Conservation (phyloP, 805 yeast species). For the Millerago galiae region DNA sequence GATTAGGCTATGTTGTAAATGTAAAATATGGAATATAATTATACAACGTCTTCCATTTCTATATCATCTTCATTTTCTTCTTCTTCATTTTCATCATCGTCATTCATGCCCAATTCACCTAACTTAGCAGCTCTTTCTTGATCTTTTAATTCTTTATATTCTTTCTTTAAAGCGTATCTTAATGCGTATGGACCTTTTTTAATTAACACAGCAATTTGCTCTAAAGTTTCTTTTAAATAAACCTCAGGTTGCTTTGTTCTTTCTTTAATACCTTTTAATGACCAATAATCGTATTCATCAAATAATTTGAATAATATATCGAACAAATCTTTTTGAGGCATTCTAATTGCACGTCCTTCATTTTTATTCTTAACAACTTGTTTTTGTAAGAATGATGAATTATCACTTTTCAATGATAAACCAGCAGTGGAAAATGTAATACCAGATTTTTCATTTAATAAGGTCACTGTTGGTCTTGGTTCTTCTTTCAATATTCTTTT, state of each 20-base stretch:
- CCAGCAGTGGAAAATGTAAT: slow-evolving; percentile 83
- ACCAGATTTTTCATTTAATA: slow-evolving; percentile 78
- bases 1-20: no score
- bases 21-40: not conserved
- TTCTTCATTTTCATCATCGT: slow-evolving; percentile 21
- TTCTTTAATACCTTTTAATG: slow-evolving; percentile 87
- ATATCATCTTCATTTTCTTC: slow-evolving; percentile 64
- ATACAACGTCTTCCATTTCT: slow-evolving; percentile 64
- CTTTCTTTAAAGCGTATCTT: slow-evolving; percentile 85
- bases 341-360: slow-evolving; percentile 87
- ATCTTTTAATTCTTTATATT: slow-evolving; percentile 73
- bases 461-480: slow-evolving; percentile 56
- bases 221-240: slow-evolving; percentile 84
- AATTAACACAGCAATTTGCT: slow-evolving; percentile 79
- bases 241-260: slow-evolving; percentile 94
- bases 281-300: slow-evolving; percentile 96
- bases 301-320: slow-evolving; percentile 83
- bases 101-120: slow-evolving; percentile 39
- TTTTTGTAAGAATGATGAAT: slow-evolving; percentile 59
- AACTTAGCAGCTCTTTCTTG: slow-evolving; percentile 66
- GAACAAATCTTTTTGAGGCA: slow-evolving; percentile 88
- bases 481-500: slow-evolving; percentile 40
- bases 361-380: slow-evolving; percentile 35
- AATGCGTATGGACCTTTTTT: slow-evolving; percentile 95
- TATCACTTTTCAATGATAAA: slow-evolving; percentile 68